Evolutionary conservation across 75 land plant genomes (phyloP).

Genomic region (Azolla pinnata): DNA sequence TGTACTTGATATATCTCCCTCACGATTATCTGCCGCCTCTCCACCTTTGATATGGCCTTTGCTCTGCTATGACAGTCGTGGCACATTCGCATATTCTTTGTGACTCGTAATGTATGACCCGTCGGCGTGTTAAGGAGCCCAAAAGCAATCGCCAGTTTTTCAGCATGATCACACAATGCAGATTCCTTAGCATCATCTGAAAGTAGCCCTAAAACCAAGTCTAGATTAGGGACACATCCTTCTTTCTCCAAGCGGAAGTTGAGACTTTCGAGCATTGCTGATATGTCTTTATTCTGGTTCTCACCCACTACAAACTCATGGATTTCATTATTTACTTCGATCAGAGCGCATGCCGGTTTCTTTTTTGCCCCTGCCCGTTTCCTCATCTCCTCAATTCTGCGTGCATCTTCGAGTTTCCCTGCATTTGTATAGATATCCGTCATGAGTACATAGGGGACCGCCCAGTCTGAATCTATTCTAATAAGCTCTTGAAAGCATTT

Average conservation of each 20-base stretch:
- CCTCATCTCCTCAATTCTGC: slow-evolving; percentile 24
- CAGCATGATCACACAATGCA: slow-evolving; percentile 35
- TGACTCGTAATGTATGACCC: slow-evolving; percentile 17
- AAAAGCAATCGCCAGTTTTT: slow-evolving; percentile 39
- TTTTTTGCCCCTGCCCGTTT: slow-evolving; percentile 13
- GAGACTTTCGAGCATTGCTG: slow-evolving; percentile 47
- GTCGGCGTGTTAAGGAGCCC: slow-evolving; percentile 28
- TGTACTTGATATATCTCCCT: slow-evolving; percentile 29
- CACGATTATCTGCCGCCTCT: slow-evolving; percentile 19
- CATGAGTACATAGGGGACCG: slow-evolving; percentile 21
- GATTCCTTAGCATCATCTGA: slow-evolving; percentile 39
- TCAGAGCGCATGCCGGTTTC: slow-evolving; percentile 34
- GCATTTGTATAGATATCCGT: slow-evolving; percentile 47
- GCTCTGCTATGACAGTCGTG: slow-evolving; percentile 22
- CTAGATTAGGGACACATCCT: slow-evolving; percentile 36
- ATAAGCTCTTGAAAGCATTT: slow-evolving; percentile 1
- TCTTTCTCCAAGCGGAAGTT: slow-evolving; percentile 43
- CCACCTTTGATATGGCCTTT: slow-evolving; percentile 20
- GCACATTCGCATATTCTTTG: slow-evolving; percentile 28
- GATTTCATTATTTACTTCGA: slow-evolving; percentile 36
- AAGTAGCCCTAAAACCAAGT: slow-evolving; percentile 26
- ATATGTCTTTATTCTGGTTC: slow-evolving; percentile 9
- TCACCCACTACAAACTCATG: slow-evolving; percentile 35
- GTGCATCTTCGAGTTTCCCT: slow-evolving; percentile 35
- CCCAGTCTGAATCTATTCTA: neutral